Conservation (phyloP, 352 stramenopile genomes). For the Vaucheria bursata region DNA sequence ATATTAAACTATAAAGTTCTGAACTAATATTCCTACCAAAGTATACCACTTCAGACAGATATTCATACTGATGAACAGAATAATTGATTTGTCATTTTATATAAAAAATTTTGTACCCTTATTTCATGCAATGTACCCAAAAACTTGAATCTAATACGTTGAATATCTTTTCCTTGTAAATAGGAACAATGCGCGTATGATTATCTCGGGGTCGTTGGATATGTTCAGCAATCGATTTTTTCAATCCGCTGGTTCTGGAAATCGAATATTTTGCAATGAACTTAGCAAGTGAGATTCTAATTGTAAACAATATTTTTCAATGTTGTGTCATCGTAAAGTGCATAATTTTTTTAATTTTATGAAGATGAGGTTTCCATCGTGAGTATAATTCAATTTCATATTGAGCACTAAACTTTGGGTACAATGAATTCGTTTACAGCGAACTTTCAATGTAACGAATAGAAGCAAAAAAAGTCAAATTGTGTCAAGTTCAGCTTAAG, state of each 20-base stretch:
- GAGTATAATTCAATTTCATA: not conserved
- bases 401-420: not conserved
- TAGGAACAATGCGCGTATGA: constrained; percentile 76
- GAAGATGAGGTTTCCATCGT: not conserved
- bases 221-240: constrained; percentile 77
- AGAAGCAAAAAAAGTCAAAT: no score
- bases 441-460: not conserved
- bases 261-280: constrained; percentile 63
- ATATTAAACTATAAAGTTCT: no score
- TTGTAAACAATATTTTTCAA: not conserved
- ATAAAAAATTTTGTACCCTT: not conserved
- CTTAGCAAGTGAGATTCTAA: constrained; percentile 34
- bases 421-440: not conserved
- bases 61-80: no score
- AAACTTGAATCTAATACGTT: not conserved
- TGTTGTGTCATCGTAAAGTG: not conserved
- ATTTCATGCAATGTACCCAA: not conserved
- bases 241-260: constrained; percentile 51
- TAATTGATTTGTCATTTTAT: no score
- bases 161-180: no score
- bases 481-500: no score
- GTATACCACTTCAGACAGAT: no score
- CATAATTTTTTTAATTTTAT: not conserved
- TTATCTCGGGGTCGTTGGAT: constrained; percentile 72
- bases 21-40: no score